Evolutionary conservation across 2,329 filamentous ascomycete genomes (phyloP), one percentile per base, ranked within the genome.

Genomic region (Nigrospora osmanthi): DNA sequence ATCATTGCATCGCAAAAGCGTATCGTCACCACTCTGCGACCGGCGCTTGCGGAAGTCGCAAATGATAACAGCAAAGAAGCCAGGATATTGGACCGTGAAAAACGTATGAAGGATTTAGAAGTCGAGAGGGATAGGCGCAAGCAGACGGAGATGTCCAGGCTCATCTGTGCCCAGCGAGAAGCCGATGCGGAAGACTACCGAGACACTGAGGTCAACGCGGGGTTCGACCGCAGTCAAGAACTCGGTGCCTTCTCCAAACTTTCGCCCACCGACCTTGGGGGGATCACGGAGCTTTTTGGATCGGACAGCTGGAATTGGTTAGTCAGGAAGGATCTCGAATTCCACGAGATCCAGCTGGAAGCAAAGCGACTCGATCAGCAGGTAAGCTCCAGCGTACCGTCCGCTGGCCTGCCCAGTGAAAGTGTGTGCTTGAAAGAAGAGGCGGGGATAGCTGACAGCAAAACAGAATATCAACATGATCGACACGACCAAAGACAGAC

Each of bases 221-320:
- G 44, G 35, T 40, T 39, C 19, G 58, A 60, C 14, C 23, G 23
- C 7, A 28, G 23, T 28, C 23, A 28, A 28, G 23, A 7, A 10
- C 56, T 59, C 3, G 58, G 61, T 15, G 50, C 52, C 10, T 58
- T 58, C 33, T 59, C 58, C 12, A 63, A 58, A 46, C 57, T 70
- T 7, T 60, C 66, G 2, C 53, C 65, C 3, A 68, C 60, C 2
- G 61, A 68, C 40, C 55, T 54, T 2, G 59, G 61, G 15, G 67
- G 69, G 3, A 61, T 66, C 32, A 58, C 67, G 1, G 60, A 59
- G 30, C 55, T 72, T 10, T 56, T 72, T 16, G 53, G 65, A 12
- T 55, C 62, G 3, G 70, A 73, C 42, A 69, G 64, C 43, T 55
- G 53, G 4, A 56, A 56, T 17, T 53, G 66, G 33, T 44, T 72